These are phyloP conservation scores for Pleurotus ostreatus DNA, from an alignment of 768 basidiomycete species.

Conservation along the genomic window DNA sequence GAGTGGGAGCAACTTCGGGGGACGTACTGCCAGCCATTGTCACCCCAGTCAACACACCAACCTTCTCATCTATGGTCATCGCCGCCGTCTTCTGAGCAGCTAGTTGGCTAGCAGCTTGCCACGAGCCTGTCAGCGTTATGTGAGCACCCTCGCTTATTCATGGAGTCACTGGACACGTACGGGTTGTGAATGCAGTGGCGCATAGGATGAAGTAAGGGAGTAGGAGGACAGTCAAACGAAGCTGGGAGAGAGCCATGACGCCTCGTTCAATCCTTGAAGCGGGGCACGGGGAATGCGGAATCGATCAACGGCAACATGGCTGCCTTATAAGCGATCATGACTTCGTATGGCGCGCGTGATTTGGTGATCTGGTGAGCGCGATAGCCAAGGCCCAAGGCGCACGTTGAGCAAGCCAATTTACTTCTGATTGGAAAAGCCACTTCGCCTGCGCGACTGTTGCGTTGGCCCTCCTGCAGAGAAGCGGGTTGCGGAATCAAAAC, in stretches of 20 bases:
- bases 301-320: neutral
- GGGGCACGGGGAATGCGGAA: neutral
- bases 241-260: slow-evolving; percentile 6
- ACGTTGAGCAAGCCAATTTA: neutral
- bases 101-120: neutral
- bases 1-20: neutral
- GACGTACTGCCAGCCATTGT: slow-evolving; percentile 4
- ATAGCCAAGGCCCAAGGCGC: neutral
- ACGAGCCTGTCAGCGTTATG: neutral
- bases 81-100: neutral
- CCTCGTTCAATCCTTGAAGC: neutral
- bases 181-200: neutral
- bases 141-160: neutral
- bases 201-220: slow-evolving; percentile 4
- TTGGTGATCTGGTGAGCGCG: neutral
- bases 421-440: slow-evolving; percentile 3
- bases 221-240: neutral
- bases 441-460: slow-evolving; percentile 1
- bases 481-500: slow-evolving; percentile 2
- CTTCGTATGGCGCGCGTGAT: neutral
- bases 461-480: neutral
- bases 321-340: neutral
- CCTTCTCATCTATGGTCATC: slow-evolving; percentile 6
- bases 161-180: neutral
- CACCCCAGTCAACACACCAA: slow-evolving; percentile 1